phyloP scores from a whole-genome alignment of 2,329 filamentous ascomycete genomes.

The Botryotinia narcissicola region DNA sequence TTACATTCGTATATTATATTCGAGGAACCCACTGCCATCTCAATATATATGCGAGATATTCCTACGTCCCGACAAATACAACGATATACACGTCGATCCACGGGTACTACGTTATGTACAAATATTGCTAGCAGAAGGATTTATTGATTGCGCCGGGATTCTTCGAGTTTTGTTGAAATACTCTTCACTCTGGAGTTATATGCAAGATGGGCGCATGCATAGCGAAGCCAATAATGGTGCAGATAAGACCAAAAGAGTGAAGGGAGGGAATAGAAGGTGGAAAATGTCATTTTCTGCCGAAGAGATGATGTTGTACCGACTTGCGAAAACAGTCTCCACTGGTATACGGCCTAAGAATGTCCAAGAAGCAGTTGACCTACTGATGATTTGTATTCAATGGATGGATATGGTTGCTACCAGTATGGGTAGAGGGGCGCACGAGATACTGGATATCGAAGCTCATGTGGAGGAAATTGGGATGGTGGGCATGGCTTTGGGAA shows the following conservation, averaged over 20 bases:
- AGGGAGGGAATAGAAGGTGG: slow-evolving; percentile 45
- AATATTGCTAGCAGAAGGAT: slow-evolving; percentile 49
- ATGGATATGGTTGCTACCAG: slow-evolving; percentile 54
- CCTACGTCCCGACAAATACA: slow-evolving; percentile 50
- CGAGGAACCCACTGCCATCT: slow-evolving; percentile 52
- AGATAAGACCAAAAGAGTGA: slow-evolving; percentile 20
- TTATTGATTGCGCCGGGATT: slow-evolving; percentile 55
- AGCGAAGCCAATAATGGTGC: slow-evolving; percentile 29
- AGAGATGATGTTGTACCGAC: slow-evolving; percentile 38
- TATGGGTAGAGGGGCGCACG: slow-evolving; percentile 48
- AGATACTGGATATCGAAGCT: slow-evolving; percentile 44
- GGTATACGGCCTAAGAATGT: slow-evolving; percentile 48
- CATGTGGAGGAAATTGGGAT: slow-evolving; percentile 56
- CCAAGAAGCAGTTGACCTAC: slow-evolving; percentile 51
- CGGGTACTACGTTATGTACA: slow-evolving; percentile 60
- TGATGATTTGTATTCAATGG: slow-evolving; percentile 54
- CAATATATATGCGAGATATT: slow-evolving; percentile 55
- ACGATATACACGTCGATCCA: slow-evolving; percentile 52
- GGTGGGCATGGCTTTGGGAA: slow-evolving; percentile 61
- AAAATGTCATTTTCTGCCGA: slow-evolving; percentile 51
- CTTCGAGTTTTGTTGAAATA: slow-evolving; percentile 56
- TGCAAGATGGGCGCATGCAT: slow-evolving; percentile 17
- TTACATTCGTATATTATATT: slow-evolving; percentile 50
- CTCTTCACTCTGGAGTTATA: slow-evolving; percentile 38
- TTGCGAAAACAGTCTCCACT: slow-evolving; percentile 41